These are phyloP conservation scores for Dendrobium catenatum DNA, from an alignment of 106 monocot species.

Conservation along the genomic window DNA sequence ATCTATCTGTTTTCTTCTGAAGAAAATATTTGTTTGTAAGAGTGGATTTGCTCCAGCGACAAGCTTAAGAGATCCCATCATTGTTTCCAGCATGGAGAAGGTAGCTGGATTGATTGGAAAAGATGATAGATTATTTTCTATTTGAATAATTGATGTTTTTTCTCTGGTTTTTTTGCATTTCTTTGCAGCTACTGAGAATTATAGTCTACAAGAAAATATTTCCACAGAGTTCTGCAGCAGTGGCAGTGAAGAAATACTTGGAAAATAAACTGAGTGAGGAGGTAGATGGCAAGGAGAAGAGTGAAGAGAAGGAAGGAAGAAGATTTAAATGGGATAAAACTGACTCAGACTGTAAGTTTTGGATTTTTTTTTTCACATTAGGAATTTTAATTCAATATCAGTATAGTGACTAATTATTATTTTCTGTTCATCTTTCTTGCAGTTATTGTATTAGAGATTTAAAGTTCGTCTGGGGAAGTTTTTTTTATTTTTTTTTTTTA, in stretches of 20 bases:
- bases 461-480: not conserved
- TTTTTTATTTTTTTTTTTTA: no score
- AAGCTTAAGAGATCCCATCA: slow-evolving; percentile 51
- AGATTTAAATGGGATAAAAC: slow-evolving; percentile 71
- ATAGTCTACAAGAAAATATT: slow-evolving; percentile 69
- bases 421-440: not conserved
- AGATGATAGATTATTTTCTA: no score
- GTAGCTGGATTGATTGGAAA: slow-evolving; percentile 13
- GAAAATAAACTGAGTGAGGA: slow-evolving; percentile 30
- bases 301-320: slow-evolving; percentile 25
- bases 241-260: slow-evolving; percentile 35
- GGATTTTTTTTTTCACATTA: not conserved
- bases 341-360: slow-evolving; percentile 57
- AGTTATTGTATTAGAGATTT: slow-evolving; percentile 4
- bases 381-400: not conserved
- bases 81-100: slow-evolving; percentile 67
- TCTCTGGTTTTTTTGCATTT: not conserved
- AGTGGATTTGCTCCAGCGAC: slow-evolving; percentile 45
- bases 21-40: slow-evolving; percentile 55
- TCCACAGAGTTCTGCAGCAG: slow-evolving; percentile 28
- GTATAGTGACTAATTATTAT: not conserved
- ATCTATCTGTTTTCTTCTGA: slow-evolving; percentile 60
- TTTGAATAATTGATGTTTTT: not conserved
- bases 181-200: slow-evolving; percentile 39
- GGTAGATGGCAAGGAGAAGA: slow-evolving; percentile 6